Conservation (phyloP, 345 rosid genomes). For the Euclidium syriacum region DNA sequence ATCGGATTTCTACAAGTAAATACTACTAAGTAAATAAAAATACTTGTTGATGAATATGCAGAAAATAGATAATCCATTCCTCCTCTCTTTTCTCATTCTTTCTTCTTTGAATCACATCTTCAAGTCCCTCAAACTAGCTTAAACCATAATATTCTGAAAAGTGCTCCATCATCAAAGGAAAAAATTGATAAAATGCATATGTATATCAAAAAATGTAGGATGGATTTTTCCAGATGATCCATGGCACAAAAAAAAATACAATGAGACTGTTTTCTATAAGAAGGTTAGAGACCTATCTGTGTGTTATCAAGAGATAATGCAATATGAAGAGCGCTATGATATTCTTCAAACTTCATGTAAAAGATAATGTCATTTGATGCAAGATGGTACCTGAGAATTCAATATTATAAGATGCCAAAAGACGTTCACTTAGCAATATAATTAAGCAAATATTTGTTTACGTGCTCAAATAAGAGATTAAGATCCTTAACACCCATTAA, state of each 20-base stretch:
- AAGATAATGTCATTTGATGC: constrained; percentile 86
- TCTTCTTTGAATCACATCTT: constrained; percentile 45
- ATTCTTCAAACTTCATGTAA: constrained; percentile 71
- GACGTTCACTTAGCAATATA: not conserved
- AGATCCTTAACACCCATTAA: constrained; percentile 99
- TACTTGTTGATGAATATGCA: constrained; percentile 51
- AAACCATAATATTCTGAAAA: no score
- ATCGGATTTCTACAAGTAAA: no score
- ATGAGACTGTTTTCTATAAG: no score
- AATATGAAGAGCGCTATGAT: constrained; percentile 81
- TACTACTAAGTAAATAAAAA: no score
- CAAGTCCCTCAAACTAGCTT: constrained; percentile 80
- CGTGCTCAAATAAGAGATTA: constrained; percentile 72
- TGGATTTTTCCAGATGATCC: not conserved
- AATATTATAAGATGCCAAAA: not conserved
- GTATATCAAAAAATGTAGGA: not conserved
- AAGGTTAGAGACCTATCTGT: constrained; percentile 45
- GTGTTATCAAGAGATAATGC: constrained; percentile 77
- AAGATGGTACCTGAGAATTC: constrained; percentile 66
- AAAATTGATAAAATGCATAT: no score
- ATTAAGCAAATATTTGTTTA: constrained; percentile 34
- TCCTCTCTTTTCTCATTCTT: constrained; percentile 40
- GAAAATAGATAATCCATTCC: constrained; percentile 53
- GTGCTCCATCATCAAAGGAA: no score
- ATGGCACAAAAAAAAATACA: not conserved